Base-by-base conservation (phyloP, 2,329 filamentous ascomycete genomes). In the Talaromyces sp. region DNA sequence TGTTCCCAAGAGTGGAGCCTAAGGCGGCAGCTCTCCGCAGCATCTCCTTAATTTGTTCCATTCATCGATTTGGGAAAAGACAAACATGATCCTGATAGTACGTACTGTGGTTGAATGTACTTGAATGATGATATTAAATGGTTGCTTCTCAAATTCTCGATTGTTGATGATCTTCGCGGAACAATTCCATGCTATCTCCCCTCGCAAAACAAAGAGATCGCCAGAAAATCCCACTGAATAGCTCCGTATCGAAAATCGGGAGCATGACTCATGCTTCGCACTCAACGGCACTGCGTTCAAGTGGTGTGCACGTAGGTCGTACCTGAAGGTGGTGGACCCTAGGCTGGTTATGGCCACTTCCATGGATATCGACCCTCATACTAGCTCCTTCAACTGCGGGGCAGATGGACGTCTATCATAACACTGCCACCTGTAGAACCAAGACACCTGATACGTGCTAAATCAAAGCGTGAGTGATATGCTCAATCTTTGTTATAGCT, bases 361-460 rank as follows among this genome's bases (percentile, higher is more conserved):
- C 27, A 22, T 39, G 47, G 56, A 41, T 47, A 39, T 22, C 39
- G 10, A 41, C 19, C 33, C 43, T 35, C 24, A 27, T 41, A 5
- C 11, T 56, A 63, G 52, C 16, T 57, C 31, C 33, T 50, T 50
- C 54, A 2, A n/a, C 37, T 61, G 56, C 56, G 58, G 61, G 60
- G 61, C 60, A 54, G 22, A 31, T 57, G 52, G 52, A 19, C 31
- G 11, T 43, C 54, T 41, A 22, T 22, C 16, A 54, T n/a, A 37
- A 37, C 13, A 52, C 24, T 52, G 24, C 14, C 22, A 52, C 47
- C 27, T 31, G 9, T 19, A 19, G 31, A 13, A 35, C 14, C 19
- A 56, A 37, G 3, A 39, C 33, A 13, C 31, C 11, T 35, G 14
- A 31, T 56, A 33, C 56, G 24, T 37, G 33, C 22, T 59, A 43